Evolutionary conservation across 2,329 filamentous ascomycete genomes (phyloP), one percentile per base, ranked within the genome.

Genomic region (Botrytis fabae): DNA sequence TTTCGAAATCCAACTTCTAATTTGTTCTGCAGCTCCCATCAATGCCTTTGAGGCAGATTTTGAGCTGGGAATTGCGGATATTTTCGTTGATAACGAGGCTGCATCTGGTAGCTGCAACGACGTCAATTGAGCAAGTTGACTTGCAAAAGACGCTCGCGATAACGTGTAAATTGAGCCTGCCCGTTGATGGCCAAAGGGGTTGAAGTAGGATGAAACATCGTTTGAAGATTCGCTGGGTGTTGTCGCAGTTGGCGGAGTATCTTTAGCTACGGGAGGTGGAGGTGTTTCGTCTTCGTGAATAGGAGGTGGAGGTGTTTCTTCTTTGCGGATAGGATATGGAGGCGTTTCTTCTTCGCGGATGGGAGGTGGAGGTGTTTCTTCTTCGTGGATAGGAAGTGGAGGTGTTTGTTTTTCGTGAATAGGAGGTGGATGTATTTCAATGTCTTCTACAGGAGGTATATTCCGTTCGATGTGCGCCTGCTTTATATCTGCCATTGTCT

Each of bases 121-220:
- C 0, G 95, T 98, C 76, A 99, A 86, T 81, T 98, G 94, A 65
- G 93, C 93, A 70, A 98, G 89, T 82, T 98, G 96, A 79, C 93
- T 97, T 75, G 94, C 93, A 82, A 99, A 97, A 10, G 95, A 98
- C 48, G 92, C 92, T 62, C 95, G 90, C 2, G 94, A 97, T 73
- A 99, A 88, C 2, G 96, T 97, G 83, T 97, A 98, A 77, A 98
- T 94, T 51, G 95, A 98, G 60, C 93, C 93, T 5, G 94, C 87
- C 20, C 94, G 88, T 73, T 88, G 89, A 63, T 90, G 85, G 35
- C 88, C 88, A 61, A 89, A 85, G 7, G 89, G 88, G 54, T 91
- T 90, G 81, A 93, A 93, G 81, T 92, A 92, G 48, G 80, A 79
- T n/a, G 78, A 74, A 12, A 73, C 76, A 76, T 81, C 80, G 16